phyloP scores from a whole-genome alignment of 176 grass and related monocot genomes.

The Triticum timopheevii region DNA sequence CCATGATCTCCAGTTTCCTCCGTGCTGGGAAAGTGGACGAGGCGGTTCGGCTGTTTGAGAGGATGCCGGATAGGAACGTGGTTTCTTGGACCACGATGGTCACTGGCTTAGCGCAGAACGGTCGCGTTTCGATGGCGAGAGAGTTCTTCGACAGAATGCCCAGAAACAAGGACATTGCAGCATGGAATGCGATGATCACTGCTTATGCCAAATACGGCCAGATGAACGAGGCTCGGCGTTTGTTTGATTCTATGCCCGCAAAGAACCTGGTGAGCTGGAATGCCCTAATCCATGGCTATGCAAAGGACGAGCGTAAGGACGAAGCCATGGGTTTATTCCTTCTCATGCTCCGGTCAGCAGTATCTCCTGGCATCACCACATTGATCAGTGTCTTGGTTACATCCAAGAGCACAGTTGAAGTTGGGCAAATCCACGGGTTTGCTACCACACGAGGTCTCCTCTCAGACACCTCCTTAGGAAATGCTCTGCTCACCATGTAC shows the following conservation, averaged over 20 bases:
- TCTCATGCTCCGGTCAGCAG: slow-evolving; percentile 29
- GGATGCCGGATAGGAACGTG: slow-evolving; percentile 24
- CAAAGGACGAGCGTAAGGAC: not conserved
- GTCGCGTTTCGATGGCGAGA: slow-evolving; percentile 29
- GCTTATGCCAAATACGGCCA: slow-evolving; percentile 46
- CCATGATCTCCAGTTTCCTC: slow-evolving; percentile 36
- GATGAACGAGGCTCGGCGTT: slow-evolving; percentile 34
- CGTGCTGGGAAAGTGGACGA: not conserved
- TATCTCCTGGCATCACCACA: slow-evolving; percentile 29
- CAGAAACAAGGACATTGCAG: not conserved
- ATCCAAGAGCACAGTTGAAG: slow-evolving; percentile 25
- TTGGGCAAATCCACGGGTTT: slow-evolving; percentile 54
- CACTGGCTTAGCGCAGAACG: slow-evolving; percentile 63
- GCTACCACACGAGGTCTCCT: slow-evolving; percentile 36
- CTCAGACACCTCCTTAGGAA: slow-evolving; percentile 47
- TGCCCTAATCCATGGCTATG: slow-evolving; percentile 43
- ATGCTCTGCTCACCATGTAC: slow-evolving; percentile 64
- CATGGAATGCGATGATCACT: slow-evolving; percentile 54
- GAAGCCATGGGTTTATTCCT: slow-evolving; percentile 6
- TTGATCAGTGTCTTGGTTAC: slow-evolving; percentile 20
- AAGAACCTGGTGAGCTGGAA: slow-evolving; percentile 66
- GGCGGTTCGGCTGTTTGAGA: not conserved
- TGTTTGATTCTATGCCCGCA: slow-evolving; percentile 54
- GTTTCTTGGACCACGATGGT: slow-evolving; percentile 72
- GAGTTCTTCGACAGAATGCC: slow-evolving; percentile 59